Conservation (phyloP, 371 early-diverging fungal species). For the Mortierella sp. region DNA sequence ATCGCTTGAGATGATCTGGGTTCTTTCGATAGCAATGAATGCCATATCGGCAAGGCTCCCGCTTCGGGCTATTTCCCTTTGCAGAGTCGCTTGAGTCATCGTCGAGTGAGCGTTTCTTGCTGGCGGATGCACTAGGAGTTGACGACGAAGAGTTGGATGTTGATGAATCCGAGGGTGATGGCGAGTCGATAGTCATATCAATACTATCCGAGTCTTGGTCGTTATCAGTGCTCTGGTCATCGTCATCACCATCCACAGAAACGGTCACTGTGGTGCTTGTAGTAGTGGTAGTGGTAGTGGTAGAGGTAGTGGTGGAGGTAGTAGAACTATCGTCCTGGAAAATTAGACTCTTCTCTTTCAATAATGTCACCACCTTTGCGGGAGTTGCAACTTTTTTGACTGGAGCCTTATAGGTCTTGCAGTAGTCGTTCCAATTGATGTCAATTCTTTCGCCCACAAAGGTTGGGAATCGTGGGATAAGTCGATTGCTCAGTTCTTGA, state of each 20-base stretch:
- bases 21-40: constrained; percentile 43
- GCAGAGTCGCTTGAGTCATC: constrained; percentile 1
- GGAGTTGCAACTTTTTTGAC: constrained; percentile 34
- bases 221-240: neutral
- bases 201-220: constrained; percentile 1
- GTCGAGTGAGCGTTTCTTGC: neutral
- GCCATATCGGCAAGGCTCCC: constrained; percentile 34
- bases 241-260: constrained; percentile 9
- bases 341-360: constrained; percentile 45
- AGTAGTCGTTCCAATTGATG: constrained; percentile 45
- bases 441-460: constrained; percentile 57
- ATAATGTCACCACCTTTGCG: constrained; percentile 33
- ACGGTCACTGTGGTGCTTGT: neutral
- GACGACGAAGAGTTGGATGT: constrained; percentile 1
- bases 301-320: too few relatives aligned
- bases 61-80: constrained; percentile 3
- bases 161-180: neutral
- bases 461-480: constrained; percentile 62
- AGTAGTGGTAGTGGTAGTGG: neutral
- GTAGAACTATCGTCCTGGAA: constrained; percentile 24
- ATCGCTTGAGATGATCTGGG: constrained; percentile 43
- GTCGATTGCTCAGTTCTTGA: constrained; percentile 61
- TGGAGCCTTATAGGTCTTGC: constrained; percentile 43
- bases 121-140: constrained; percentile 7
- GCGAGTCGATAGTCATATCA: neutral